phyloP scores from a whole-genome alignment of 2,329 filamentous ascomycete species.

The Sporothrix luriei region DNA sequence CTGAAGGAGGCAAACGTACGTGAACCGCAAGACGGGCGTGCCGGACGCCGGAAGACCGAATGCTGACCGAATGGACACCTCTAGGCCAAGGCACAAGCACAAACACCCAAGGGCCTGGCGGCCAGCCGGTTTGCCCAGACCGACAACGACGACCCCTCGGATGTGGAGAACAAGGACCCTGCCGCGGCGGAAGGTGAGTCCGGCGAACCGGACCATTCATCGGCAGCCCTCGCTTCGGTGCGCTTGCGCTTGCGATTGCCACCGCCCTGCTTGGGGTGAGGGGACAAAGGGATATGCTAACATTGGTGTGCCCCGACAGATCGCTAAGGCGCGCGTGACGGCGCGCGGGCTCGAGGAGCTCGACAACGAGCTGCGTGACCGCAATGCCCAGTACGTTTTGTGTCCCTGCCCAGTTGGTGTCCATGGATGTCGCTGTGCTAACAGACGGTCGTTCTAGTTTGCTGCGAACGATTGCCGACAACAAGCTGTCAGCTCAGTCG shows the following conservation, averaged over 20 bases:
- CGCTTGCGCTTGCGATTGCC: too few species aligned
- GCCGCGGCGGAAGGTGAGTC: constrained; percentile 60
- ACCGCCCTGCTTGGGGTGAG: constrained; percentile 19
- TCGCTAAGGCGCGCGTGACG: constrained; percentile 41
- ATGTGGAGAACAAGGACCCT: constrained; percentile 38
- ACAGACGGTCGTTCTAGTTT: background rate
- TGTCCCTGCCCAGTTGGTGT: background rate
- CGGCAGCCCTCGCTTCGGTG: constrained; percentile 68
- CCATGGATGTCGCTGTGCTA: background rate
- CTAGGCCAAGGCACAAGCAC: constrained; percentile 52
- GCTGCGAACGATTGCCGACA: constrained; percentile 30
- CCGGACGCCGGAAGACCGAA: too few species aligned
- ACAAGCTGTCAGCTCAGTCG: constrained; percentile 26
- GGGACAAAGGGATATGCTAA: background rate
- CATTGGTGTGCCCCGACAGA: constrained; percentile 34
- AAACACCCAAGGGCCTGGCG: constrained; percentile 56
- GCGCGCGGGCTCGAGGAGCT: constrained; percentile 40
- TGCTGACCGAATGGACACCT: background rate
- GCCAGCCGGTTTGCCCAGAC: constrained; percentile 57
- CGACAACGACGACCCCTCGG: constrained; percentile 40
- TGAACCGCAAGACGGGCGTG: too few species aligned
- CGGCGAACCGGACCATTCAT: constrained; percentile 61
- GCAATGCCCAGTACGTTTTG: constrained; percentile 38
- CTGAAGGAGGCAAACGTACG: constrained; percentile 63
- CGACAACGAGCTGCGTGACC: constrained; percentile 40